A percentile compares a stretch with the other conserved stretches of the same genome.
Conservation (phyloP, 495 filamentous ascomycete genomes). For the Pseudotulostoma volvatum region DNA sequence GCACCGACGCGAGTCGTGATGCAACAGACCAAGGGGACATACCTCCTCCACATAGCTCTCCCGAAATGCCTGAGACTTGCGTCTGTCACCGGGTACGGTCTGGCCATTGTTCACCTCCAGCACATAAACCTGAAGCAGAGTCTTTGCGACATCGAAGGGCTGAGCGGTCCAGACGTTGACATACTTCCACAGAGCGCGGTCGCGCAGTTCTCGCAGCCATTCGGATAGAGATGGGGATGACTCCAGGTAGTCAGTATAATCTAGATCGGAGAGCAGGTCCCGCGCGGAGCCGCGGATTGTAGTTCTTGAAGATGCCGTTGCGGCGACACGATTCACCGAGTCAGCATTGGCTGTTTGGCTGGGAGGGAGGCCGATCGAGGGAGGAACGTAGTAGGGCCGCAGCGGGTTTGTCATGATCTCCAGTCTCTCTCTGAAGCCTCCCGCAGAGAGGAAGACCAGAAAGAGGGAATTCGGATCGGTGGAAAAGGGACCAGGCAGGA, state of each 20-base stretch:
- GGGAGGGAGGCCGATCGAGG: constrained; percentile 45
- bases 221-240: constrained; percentile 56
- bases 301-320: constrained; percentile 21
- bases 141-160: constrained; percentile 94
- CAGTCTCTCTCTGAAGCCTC: too few species aligned
- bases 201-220: constrained; percentile 52
- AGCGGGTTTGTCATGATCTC: constrained; percentile 53
- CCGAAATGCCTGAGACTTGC: constrained; percentile 13
- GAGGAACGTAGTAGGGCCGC: constrained; percentile 86
- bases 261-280: constrained; percentile 70
- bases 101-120: constrained; percentile 21
- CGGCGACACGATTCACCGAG: constrained; percentile 31
- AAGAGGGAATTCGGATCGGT: constrained; percentile 1
- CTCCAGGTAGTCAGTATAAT: constrained; percentile 80
- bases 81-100: constrained; percentile 10
- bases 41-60: constrained; percentile 22
- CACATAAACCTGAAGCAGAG: constrained; percentile 62
- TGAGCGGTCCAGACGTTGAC: constrained; percentile 70
- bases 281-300: constrained; percentile 60
- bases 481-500: not conserved
- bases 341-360: constrained; percentile 28
- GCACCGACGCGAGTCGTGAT: constrained; percentile 2
- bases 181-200: constrained; percentile 78
- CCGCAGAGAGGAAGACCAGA: constrained; percentile 1
- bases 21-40: constrained; percentile 2